Base-by-base conservation (phyloP, 148 eudicot species). In the Cornus controversa region DNA sequence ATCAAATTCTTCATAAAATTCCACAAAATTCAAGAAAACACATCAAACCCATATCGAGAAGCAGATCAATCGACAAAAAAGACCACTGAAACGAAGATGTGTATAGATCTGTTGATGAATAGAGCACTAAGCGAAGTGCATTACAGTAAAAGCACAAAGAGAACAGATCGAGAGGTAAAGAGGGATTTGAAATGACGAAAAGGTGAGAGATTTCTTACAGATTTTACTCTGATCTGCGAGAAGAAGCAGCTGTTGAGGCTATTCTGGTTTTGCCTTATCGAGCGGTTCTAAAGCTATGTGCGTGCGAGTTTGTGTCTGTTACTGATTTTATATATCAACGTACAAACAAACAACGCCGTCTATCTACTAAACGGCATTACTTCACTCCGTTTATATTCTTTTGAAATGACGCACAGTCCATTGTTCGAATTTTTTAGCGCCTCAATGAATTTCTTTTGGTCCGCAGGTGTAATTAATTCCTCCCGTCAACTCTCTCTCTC, bases 121-220 rank as follows among this genome's bases (percentile, higher is more conserved):
- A n/a, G 70, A 66, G 45, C 20, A 22, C 4, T 4, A 40, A 65
- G 15, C 16, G 26, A 42, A 75, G 60, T 20, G n/a, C 71, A 76
- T 66, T 76, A 67, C 64, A 50, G 20, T 8, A 58, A 70, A 45
- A 5, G 16, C 58, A 22, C 37, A 8, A 74, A 54, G 34, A 16
- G 40, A 23, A 2, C 4, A 31, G 47, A 68, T 69, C 53, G 28
- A 45, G 25, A 71, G 62, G 29, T 13, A 10, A 4, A 25, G 60
- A 75, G 36, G 25, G 54, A 67, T 4, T 47, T 45, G 47, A 76
- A 76, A 24, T 6, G 65, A 50, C 0, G 72, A 50, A 76, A 45
- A 45, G 67, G 71, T 2, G 78, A 67, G 64, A 29, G 70, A n/a
- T 67, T 67, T n/a, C 64, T 70, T 76, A 47, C 68, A 70, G 13